A percentile compares a stretch with the other conserved stretches of the same genome.
phyloP scores from a whole-genome alignment of 306 rosid species.

The Vicia sativa region DNA sequence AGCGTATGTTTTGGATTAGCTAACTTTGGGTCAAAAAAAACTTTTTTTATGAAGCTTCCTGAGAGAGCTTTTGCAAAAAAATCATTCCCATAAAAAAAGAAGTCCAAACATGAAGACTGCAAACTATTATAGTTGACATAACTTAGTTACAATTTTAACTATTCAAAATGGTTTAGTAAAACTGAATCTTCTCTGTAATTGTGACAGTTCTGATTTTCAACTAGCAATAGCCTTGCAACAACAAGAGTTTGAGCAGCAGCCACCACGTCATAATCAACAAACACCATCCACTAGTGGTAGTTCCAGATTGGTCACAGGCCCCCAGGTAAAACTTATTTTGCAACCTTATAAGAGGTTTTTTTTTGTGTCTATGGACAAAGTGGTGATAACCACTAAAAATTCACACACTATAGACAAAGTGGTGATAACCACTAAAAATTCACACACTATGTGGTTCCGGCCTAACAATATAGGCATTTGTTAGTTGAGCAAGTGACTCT shows the following conservation, averaged over 20 bases:
- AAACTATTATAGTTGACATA: conserved; percentile 20
- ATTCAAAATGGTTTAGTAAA: conserved; percentile 29
- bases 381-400: too few species aligned
- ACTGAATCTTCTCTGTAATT: conserved; percentile 24
- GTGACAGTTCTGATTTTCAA: conserved; percentile 88
- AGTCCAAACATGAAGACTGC: neutral
- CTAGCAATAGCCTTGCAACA: conserved; percentile 96
- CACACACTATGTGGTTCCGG: too few species aligned
- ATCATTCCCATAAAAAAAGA: neutral
- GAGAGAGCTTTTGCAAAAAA: neutral
- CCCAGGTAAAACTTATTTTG: conserved; percentile 66
- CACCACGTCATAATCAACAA: conserved; percentile 65
- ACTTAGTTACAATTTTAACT: conserved; percentile 1
- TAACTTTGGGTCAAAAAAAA: neutral
- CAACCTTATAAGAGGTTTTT: neutral
- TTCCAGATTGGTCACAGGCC: conserved; percentile 87
- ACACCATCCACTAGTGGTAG: conserved; percentile 54
- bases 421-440: too few species aligned
- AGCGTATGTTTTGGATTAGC: neutral
- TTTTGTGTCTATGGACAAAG: too few species aligned
- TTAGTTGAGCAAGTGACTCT: neutral
- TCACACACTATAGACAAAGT: too few species aligned
- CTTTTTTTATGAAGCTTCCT: neutral
- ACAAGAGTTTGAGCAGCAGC: conserved; percentile 92
- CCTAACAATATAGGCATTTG: too few species aligned